These are phyloP conservation scores for Leptographium radiaticola DNA, from an alignment of 2,329 filamentous ascomycete genomes.

Conservation along the genomic window DNA sequence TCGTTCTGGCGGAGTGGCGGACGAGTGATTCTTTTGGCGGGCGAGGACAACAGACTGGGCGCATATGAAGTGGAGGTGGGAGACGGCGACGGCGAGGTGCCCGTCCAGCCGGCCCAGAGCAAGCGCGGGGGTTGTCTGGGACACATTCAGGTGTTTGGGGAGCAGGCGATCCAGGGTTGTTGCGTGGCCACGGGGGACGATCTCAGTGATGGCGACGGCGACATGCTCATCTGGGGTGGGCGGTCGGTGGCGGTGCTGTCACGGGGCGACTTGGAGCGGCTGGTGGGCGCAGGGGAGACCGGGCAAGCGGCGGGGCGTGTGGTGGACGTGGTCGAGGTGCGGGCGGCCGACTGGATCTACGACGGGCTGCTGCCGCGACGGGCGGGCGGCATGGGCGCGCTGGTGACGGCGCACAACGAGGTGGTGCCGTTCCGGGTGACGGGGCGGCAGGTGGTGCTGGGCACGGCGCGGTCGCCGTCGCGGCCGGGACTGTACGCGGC, in stretches of 20 bases:
- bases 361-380: conserved; percentile 42
- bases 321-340: too few species aligned
- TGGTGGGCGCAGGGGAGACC: conserved; percentile 18
- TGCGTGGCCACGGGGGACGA: conserved; percentile 21
- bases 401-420: conserved; percentile 83
- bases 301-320: conserved; percentile 17
- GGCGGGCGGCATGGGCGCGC: conserved; percentile 29
- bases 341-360: conserved; percentile 64
- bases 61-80: conserved; percentile 25
- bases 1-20: conserved; percentile 28
- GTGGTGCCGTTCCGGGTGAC: conserved; percentile 38
- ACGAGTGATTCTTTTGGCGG: conserved; percentile 31
- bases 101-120: background rate
- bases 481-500: conserved; percentile 83
- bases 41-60: conserved; percentile 45
- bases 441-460: conserved; percentile 24
- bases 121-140: conserved; percentile 15
- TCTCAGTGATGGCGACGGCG: conserved; percentile 6
- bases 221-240: conserved; percentile 59
- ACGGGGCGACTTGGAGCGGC: conserved; percentile 18
- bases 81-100: background rate
- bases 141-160: conserved; percentile 42
- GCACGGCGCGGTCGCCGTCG: conserved; percentile 45
- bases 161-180: conserved; percentile 66
- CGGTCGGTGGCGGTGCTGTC: conserved; percentile 36